Evolutionary conservation across 495 filamentous ascomycete genomes (phyloP).

Genomic region (Aspergillus biplanus): DNA sequence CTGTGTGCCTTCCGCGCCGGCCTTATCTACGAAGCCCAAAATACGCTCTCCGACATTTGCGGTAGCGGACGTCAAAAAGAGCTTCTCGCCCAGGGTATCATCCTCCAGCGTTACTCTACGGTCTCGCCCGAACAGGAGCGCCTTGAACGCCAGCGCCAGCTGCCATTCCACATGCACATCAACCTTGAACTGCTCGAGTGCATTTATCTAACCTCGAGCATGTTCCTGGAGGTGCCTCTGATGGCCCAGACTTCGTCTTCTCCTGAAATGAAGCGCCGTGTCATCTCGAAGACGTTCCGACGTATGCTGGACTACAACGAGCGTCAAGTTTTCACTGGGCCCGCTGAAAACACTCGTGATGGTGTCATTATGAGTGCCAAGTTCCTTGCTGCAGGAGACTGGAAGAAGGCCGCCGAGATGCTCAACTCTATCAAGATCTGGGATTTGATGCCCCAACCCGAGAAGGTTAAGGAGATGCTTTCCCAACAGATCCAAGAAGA

Average conservation of each 20-base stretch:
- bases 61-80: constrained; percentile 97
- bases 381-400: constrained; percentile 93
- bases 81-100: constrained; percentile 93
- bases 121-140: constrained; percentile 97
- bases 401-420: constrained; percentile 93
- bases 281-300: constrained; percentile 99
- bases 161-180: constrained; percentile 99
- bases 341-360: constrained; percentile 96
- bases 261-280: constrained; percentile 93
- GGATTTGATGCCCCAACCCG: constrained; percentile 87
- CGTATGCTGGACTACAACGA: constrained; percentile 99
- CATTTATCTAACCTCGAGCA: constrained; percentile 97
- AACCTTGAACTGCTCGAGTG: constrained; percentile 98
- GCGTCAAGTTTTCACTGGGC: constrained; percentile 97
- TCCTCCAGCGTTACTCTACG: constrained; percentile 93
- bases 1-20: constrained; percentile 97
- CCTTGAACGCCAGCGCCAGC: constrained; percentile 90
- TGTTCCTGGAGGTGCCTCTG: constrained; percentile 97
- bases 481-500: constrained; percentile 98
- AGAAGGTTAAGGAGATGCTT: constrained; percentile 94
- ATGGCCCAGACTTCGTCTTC: constrained; percentile 95
- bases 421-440: constrained; percentile 98
- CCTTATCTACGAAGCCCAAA: constrained; percentile 96
- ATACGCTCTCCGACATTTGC: constrained; percentile 94
- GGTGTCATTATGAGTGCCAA: constrained; percentile 99